Conservation (phyloP, 1,139 yeast genomes). For the Yamadazyma epiphylla region DNA sequence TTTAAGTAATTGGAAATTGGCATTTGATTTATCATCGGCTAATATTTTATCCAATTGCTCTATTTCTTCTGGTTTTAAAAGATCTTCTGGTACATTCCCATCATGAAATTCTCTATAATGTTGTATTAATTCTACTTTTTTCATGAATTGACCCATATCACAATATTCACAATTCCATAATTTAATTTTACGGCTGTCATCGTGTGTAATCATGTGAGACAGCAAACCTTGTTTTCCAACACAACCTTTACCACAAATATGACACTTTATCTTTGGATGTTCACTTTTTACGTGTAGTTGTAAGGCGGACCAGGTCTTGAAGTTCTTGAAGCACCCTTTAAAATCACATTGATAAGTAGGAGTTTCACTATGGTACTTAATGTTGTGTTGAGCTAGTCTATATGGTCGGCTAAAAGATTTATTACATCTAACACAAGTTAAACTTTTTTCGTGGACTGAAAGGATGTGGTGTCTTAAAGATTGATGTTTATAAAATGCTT, state of each 20-base stretch:
- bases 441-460: constrained; percentile 52
- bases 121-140: constrained; percentile 30
- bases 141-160: constrained; percentile 30
- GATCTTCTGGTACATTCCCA: constrained; percentile 33
- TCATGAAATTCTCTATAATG: constrained; percentile 47
- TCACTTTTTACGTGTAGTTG: constrained; percentile 68
- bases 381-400: constrained; percentile 57
- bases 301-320: constrained; percentile 74
- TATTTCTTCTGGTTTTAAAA: constrained; percentile 24
- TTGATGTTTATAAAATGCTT: constrained; percentile 73
- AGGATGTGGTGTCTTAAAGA: constrained; percentile 71
- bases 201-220: constrained; percentile 64
- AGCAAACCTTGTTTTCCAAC: constrained; percentile 68
- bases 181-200: constrained; percentile 43
- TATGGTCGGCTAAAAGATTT: constrained; percentile 60
- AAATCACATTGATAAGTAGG: constrained; percentile 61
- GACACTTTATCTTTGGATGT: constrained; percentile 70
- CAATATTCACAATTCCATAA: constrained; percentile 64
- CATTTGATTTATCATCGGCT: constrained; percentile 12
- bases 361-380: constrained; percentile 53
- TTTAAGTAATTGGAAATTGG: constrained; percentile 11
- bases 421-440: constrained; percentile 56
- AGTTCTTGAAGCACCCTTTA: constrained; percentile 56
- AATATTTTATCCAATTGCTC: constrained; percentile 19
- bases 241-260: constrained; percentile 67